phyloP scores from a whole-genome alignment of 495 filamentous ascomycete genomes.

The Corynascus novoguineensis region DNA sequence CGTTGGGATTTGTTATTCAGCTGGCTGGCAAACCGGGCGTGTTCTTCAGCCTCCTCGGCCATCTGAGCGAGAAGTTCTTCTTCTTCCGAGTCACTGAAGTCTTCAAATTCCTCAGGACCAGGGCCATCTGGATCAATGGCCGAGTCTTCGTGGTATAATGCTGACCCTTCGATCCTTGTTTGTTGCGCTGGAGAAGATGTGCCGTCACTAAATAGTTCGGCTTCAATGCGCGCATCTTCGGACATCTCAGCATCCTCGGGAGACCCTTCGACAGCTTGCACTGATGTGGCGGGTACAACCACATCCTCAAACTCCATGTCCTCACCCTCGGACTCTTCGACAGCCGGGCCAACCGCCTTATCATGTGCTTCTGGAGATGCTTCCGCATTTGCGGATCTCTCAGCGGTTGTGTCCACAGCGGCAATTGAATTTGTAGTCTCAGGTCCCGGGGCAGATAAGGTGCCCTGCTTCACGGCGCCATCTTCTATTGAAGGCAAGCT shows the following conservation, averaged over 20 bases:
- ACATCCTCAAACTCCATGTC: conserved; percentile 39
- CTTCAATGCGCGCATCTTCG: conserved; percentile 27
- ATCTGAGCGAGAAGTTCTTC: conserved; percentile 80
- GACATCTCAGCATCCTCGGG: conserved; percentile 1
- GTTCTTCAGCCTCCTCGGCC: conserved; percentile 83
- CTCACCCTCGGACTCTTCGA: conserved; percentile 26
- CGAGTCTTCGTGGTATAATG: conserved; percentile 24
- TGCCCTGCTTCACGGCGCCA: not conserved
- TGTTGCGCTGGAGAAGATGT: conserved; percentile 5
- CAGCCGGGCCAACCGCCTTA: not conserved
- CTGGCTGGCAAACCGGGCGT: conserved; percentile 81
- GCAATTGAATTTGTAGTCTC: not conserved
- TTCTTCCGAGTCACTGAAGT: conserved; percentile 82
- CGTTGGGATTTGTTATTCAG: conserved; percentile 62
- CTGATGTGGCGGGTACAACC: conserved; percentile 15
- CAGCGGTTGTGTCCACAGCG: not conserved
- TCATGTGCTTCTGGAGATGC: not conserved
- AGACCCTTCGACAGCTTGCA: not conserved
- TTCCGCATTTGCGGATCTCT: not conserved
- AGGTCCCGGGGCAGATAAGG: not conserved
- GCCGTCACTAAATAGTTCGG: conserved; percentile 19
- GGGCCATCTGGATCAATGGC: conserved; percentile 33
- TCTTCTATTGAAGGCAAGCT: conserved; percentile 16
- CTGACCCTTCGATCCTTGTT: conserved; percentile 5
- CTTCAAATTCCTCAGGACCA: conserved; percentile 36